Percentiles rank a stretch among this genome's conserved stretches.
Conservation (phyloP, 179 eudicot species). For the Silene coronaria region DNA sequence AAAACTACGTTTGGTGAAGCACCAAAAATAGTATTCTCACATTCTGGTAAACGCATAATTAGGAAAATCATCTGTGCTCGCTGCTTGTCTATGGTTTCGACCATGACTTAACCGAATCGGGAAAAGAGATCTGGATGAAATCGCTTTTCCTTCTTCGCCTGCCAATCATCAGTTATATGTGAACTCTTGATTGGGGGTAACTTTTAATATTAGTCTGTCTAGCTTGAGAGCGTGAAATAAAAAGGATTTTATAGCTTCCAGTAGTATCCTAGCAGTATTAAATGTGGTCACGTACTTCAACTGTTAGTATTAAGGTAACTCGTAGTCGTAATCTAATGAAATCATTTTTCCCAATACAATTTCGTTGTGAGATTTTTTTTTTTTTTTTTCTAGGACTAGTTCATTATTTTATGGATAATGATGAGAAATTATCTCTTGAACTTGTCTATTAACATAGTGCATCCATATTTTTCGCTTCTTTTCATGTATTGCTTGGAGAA, state of each 20-base stretch:
- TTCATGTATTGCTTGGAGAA: constrained; percentile 3
- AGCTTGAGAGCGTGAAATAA: neutral
- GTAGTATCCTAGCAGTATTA: too few species aligned
- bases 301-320: too few species aligned
- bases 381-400: neutral
- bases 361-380: neutral
- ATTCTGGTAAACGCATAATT: neutral
- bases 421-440: neutral
- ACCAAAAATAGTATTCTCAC: neutral
- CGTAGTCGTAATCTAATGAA: too few species aligned
- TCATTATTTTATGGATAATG: constrained; percentile 8
- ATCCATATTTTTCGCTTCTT: neutral
- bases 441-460: constrained; percentile 1
- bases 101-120: too few species aligned
- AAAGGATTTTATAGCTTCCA: too few species aligned
- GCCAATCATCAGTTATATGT: neutral
- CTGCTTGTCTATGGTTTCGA: too few species aligned
- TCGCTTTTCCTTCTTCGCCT: too few species aligned
- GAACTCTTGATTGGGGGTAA: neutral
- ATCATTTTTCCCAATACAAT: neutral
- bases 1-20: neutral
- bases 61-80: neutral
- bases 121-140: too few species aligned
- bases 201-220: neutral
- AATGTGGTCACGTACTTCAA: too few species aligned